Base-by-base conservation (phyloP, 148 eudicot species). In the Camellia granthamiana region DNA sequence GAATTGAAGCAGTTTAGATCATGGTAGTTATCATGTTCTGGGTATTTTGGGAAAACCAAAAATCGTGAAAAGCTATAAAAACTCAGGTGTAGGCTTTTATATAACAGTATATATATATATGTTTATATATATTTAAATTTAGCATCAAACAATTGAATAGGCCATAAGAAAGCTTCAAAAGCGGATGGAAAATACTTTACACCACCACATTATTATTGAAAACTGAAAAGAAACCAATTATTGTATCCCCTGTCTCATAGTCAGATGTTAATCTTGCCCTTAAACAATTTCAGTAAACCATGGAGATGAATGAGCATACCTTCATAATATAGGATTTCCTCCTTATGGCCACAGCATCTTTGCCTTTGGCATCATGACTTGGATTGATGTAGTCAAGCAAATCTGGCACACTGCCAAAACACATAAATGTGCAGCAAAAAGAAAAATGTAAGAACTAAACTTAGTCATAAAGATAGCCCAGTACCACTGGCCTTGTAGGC, bases 371-470 rank as follows among this genome's bases (percentile, higher is more conserved):
- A 85, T 91, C 97, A 73, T 89, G 90, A 69, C 88, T 92, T 68
- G 99, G 98, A 78, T 91, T 92, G 59, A 97, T 97, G 90, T 94
- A 97, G 84, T 97, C 99, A 63, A 97, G 98, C 96, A 97, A 89
- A 88, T 97, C 98, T n/a, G 98, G 93, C 83, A 95, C 98, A 87
- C 98, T 95, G 93, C 47, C 68, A 86, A 73, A 74, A 58, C 13
- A 63, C 46, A 63, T 23, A 77, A 46, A 64, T 61, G 13, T 19
- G 43, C 69, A 77, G 13, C 38, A 30, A 63, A 63, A 83, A 66
- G 74, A 62, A 6, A 79, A 81, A 77, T 59, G 74, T 14, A 69
- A 42, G 76, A 10, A 54, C 55, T 42, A 51, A 43, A 69, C 10
- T 46, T 38, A 46, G 78, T 43, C 5, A 21, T 56, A 59, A 58